A percentile compares a stretch with the other conserved stretches of the same genome.
phyloP scores from a whole-genome alignment of 1,284 basidiomycete species.

The Xanthoconium separans region DNA sequence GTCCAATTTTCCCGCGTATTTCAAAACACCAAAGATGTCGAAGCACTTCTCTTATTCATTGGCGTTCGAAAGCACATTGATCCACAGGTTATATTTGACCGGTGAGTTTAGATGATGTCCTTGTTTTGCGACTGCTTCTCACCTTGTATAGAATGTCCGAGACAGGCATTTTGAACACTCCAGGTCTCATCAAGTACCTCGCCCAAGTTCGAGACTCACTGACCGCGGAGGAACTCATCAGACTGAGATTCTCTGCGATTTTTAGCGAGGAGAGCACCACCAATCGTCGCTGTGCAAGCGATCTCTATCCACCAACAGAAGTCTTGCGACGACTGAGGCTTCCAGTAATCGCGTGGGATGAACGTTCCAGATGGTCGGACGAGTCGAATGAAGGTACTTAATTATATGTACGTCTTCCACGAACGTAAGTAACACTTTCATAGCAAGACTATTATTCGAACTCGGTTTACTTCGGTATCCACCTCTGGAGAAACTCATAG shows the following conservation, averaged over 20 bases:
- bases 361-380: not conserved
- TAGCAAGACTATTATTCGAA: not conserved
- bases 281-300: not conserved
- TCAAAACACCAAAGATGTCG: not conserved
- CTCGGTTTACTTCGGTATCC: not conserved
- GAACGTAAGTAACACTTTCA: not conserved
- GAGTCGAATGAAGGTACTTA: not conserved
- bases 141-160: slow-evolving; percentile 63
- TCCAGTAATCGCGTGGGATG: not conserved
- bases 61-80: slow-evolving; percentile 90
- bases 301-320: not conserved
- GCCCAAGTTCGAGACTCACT: slow-evolving; percentile 75
- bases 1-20: not conserved
- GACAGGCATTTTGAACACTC: slow-evolving; percentile 72
- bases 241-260: slow-evolving; percentile 49
- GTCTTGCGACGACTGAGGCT: not conserved
- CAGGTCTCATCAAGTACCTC: slow-evolving; percentile 78
- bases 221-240: slow-evolving; percentile 61
- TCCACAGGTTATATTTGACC: slow-evolving; percentile 74
- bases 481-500: not conserved
- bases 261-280: not conserved
- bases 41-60: slow-evolving; percentile 59
- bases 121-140: not conserved
- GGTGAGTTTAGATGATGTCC: slow-evolving; percentile 37
- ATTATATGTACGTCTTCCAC: not conserved